Evolutionary conservation across 2,329 filamentous ascomycete species (phyloP), one percentile per base, ranked within the genome.

Genomic region (Fusarium camptoceras): DNA sequence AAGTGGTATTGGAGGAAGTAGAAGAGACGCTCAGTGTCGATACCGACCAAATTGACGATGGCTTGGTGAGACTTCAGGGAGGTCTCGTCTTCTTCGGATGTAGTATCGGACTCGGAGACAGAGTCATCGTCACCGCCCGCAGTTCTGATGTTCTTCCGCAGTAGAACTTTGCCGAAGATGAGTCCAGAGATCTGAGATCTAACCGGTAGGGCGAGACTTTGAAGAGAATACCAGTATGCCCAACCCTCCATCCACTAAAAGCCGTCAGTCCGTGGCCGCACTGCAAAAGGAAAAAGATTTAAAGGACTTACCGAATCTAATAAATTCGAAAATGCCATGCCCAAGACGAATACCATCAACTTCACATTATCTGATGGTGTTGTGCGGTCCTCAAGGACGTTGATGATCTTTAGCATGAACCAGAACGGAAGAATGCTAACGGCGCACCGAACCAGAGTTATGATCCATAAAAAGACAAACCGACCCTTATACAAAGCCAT

Each of bases 141-240:
- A 16, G 87, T 85, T 76, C 92, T 93, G 30, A 92, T 87, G 77
- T 94, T 92, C 77, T 94, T 94, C 46, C 90, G 86, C 34, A 90
- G 85, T 83, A 94, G 88, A 0, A 91, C 87, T 77, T 95, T 95
- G 57, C 89, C 87, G 72, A 94, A 94, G 16, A 94, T 86, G 9
- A 93, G 83, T 1, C 90, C 86, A 3, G 90, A 88, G 1, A 95
- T 81, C 72, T 94, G 90, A 27, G 88, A 86, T 44, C 91, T 88
- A 15, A 94, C 82, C 0, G 91, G 90, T 27, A 93, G 83, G 43
- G 85, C 85, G 10, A 94, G 75, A 54, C 88, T 85, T 1, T 86
- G 84, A 77, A 86, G 89, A 1, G 87, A 87, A 39, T 90, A 80
- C 89, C 90, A 94, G 70, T 86, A 89, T 16, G 91, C 77, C 82